Evolutionary conservation across 2,329 filamentous ascomycete genomes (phyloP), one percentile per base, ranked within the genome.

Genomic region (Raffaelea arxii): DNA sequence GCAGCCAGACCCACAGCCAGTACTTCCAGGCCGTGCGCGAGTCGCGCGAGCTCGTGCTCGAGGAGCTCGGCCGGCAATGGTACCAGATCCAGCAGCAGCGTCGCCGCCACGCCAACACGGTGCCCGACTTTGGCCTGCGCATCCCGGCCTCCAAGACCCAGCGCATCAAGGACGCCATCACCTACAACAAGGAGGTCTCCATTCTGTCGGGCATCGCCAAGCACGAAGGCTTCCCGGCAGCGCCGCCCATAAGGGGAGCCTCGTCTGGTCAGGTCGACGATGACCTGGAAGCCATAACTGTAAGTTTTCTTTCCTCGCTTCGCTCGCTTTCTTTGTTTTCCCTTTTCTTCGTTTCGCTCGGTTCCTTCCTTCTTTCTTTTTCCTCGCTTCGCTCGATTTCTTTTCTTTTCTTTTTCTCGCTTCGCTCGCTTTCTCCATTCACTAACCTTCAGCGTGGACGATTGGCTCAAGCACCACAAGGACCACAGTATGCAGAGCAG

Each of bases 181-280:
- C 90, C 41, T 97, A 97, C 68, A 97, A 95, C 62, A 86, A 84
- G 54, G 92, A 98, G 62, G 90, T 98, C 4, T 94, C 90, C 0
- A 80, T 96, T 24, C 69, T 98, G 48, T 83, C 90, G 6, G 91
- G 91, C 32, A 75, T 97, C 44, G 90, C 91, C 30, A 97, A 96
- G 66, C 90, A 96, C 62, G 82, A 94, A 58, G 92, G 92, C 22
- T 98, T 98, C 65, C 92, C 92, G 30, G 90, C 91, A 25, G 92
- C 90, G n/a, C 92, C 92, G 19, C 75, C 86, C 27, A 83, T 98
- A 65, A 73, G 73, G 48, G 77, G 85, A 37, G 85, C 86, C 23
- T 82, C 83, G 32, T 65, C 75, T 21, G 70, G 76, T 11, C 88
- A 96, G 58, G 66, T 92, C 41, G 87, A 95, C 46, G 84, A 91